Conservation (phyloP, 805 yeast genomes). For the Sugiyamaella valdiviana region DNA sequence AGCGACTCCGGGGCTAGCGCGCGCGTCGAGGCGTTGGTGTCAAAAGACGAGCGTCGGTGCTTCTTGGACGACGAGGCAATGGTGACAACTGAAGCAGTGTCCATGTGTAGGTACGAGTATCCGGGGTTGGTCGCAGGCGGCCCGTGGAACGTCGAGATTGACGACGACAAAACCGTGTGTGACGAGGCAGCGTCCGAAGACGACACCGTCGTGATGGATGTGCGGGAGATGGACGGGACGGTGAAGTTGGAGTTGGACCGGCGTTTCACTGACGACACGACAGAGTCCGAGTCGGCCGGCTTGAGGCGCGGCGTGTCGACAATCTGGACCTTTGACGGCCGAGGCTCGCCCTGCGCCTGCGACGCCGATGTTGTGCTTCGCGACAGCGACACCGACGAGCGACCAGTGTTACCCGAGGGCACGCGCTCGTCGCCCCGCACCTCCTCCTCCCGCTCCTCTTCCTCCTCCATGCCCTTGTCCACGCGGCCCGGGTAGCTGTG, state of each 20-base stretch:
- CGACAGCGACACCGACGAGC: slow-evolving; percentile 1
- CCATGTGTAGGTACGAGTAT: slow-evolving; percentile 13
- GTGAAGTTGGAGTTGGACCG: slow-evolving; percentile 25
- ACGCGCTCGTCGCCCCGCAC: not conserved
- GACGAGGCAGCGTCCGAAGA: slow-evolving; percentile 20
- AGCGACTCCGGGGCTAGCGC: slow-evolving; percentile 32
- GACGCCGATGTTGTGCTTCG: slow-evolving; percentile 1
- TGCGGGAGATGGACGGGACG: slow-evolving; percentile 23
- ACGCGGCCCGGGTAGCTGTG: not conserved
- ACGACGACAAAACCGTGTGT: slow-evolving; percentile 14
- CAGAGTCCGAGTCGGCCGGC: slow-evolving; percentile 15
- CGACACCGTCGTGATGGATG: slow-evolving; percentile 23
- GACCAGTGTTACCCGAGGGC: not conserved
- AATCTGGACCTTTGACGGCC: slow-evolving; percentile 19
- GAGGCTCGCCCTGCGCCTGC: not conserved
- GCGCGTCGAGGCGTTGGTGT: slow-evolving; percentile 34
- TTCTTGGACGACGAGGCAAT: slow-evolving; percentile 34
- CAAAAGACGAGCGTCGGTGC: slow-evolving; percentile 30
- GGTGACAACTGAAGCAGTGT: slow-evolving; percentile 34
- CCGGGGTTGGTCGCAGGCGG: slow-evolving; percentile 4
- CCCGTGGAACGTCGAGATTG: slow-evolving; percentile 13
- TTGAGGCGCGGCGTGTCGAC: slow-evolving; percentile 13
- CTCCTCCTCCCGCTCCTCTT: not conserved
- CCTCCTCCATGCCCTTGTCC: not conserved
- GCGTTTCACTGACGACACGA: slow-evolving; percentile 15